Percentiles rank a stretch among this genome's conserved stretches.
These are phyloP conservation scores for Peniophora sp. DNA, from an alignment of 1,284 basidiomycete genomes.

Conservation along the genomic window DNA sequence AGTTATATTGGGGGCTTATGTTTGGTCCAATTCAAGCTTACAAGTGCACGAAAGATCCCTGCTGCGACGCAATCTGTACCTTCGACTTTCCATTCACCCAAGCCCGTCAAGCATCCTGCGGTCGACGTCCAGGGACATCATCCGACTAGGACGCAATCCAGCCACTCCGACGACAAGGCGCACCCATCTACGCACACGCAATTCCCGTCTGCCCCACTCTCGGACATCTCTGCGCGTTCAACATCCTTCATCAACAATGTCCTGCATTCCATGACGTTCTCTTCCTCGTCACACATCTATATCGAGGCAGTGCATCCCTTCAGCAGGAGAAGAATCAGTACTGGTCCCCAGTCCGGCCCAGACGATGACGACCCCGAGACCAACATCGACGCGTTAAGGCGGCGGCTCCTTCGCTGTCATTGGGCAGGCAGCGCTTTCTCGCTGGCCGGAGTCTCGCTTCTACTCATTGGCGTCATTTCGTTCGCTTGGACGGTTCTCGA, in stretches of 20 bases:
- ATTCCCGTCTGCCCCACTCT: neutral
- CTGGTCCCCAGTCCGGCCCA: neutral
- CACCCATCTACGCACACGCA: neutral
- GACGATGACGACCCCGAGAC: conserved; percentile 10
- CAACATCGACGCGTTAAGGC: conserved; percentile 16
- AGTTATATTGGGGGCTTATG: conserved; percentile 25
- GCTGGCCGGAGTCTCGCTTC: conserved; percentile 24
- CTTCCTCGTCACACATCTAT: neutral
- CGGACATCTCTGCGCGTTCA: neutral
- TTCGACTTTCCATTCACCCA: neutral
- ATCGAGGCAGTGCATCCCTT: neutral
- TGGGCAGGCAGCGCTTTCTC: conserved; percentile 21
- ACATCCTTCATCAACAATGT: neutral
- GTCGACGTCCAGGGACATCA: neutral
- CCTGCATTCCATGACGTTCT: neutral
- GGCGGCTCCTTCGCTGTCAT: conserved; percentile 24
- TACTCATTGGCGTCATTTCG: conserved; percentile 24
- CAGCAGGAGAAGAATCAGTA: neutral
- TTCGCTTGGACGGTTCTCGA: conserved; percentile 26
- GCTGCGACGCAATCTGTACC: conserved; percentile 12
- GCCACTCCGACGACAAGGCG: neutral
- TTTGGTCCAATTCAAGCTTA: conserved; percentile 23
- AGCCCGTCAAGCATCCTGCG: neutral
- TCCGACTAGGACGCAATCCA: neutral
- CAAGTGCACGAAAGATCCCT: conserved; percentile 14